Conservation (phyloP, 331 rosid species). For the Malus hybrid region DNA sequence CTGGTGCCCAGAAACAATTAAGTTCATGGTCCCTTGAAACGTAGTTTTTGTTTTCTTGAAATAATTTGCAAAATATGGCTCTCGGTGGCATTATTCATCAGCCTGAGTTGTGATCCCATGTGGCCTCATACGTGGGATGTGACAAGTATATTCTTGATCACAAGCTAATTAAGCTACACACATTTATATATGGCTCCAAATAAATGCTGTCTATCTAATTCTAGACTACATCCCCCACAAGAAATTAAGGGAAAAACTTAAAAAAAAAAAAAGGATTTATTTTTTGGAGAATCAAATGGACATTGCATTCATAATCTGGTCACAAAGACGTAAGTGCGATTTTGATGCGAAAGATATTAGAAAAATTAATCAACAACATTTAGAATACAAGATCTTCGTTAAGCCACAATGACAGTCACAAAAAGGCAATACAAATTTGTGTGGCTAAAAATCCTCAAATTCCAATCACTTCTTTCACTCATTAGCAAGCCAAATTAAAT, state of each 20-base stretch:
- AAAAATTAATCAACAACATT: no score
- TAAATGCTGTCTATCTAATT: background rate
- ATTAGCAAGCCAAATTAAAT: background rate
- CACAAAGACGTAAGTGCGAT: background rate
- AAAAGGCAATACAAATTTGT: background rate
- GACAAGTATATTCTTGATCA: background rate
- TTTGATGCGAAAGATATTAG: background rate
- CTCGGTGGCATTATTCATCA: no score
- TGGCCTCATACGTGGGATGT: conserved; percentile 4
- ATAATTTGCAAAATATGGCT: background rate
- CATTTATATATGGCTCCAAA: background rate
- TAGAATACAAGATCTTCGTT: background rate
- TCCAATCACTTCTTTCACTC: background rate
- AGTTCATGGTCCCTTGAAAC: background rate
- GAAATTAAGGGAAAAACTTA: background rate
- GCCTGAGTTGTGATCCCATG: conserved; percentile 1
- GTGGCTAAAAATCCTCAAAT: background rate
- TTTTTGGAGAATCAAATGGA: background rate
- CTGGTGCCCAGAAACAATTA: background rate
- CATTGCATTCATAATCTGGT: background rate
- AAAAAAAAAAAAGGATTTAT: no score
- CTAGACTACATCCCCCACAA: background rate
- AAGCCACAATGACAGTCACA: accelerated
- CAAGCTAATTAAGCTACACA: background rate
- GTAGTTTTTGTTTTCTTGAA: conserved; percentile 1